Evolutionary conservation across 805 yeast genomes (phyloP), one percentile per base, ranked within the genome.

Genomic region (Starmerella tilneyi): DNA sequence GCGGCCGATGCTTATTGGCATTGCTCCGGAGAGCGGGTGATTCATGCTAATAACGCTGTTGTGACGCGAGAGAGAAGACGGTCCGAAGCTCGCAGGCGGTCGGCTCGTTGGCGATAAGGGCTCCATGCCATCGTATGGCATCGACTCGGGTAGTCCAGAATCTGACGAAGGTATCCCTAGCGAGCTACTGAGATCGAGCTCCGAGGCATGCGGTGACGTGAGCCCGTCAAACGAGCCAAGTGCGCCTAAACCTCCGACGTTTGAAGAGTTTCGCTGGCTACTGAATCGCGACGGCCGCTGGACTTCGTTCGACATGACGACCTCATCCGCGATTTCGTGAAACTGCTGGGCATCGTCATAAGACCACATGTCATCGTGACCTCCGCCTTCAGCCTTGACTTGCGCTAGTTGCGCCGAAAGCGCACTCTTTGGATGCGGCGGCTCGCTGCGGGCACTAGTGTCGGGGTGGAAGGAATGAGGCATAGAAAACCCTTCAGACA

Each of bases 401-500:
- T 51, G 53, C 12, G 50, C 53, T 8, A 51, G 41, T 33, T 51
- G 54, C 4, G 54, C 54, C 23, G 37, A 40, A 30, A 51, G 34
- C 22, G 54, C 54, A 16, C 52, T 49, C 26, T 45, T 45, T n/a
- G 50, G 46, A 23, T 34, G 50, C 17, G 23, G 28, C 21, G 36
- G 42, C 13, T 28, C 28, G 16, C 21, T 36, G 41, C 2, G 13
- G 13, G 38, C 28, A 9, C 15, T 9, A 22, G 41, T 17, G 20
- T 27, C 41, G 26, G 13, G 15, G 19, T 28, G 12, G 23, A 26
- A 27, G 9, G 21, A 17, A 11, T 22, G 30, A 28, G 11, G 33
- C 11, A 24, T 29, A 12, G 11, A 20, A 17, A 11, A 24, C 27
- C 11, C 11, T 8, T 24, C 38, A 13, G 31, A 30, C 6, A 24